These are phyloP conservation scores for Neurospora sp. DNA, from an alignment of 495 filamentous ascomycete species.

Conservation along the genomic window DNA sequence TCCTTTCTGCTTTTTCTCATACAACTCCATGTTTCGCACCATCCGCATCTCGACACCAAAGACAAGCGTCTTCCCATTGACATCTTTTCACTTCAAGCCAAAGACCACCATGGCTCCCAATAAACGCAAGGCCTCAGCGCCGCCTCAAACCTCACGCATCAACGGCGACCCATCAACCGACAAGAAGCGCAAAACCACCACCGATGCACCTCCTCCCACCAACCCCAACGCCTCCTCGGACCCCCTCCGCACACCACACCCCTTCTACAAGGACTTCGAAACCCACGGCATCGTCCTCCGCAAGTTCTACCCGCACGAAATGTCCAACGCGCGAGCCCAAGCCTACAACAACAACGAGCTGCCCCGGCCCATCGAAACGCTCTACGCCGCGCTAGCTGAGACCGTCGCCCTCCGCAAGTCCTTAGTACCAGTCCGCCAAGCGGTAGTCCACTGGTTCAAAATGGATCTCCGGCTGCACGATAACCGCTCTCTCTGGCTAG, in stretches of 20 bases:
- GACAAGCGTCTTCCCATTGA: background rate
- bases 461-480: conserved; percentile 65
- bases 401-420: conserved; percentile 35
- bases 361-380: conserved; percentile 57
- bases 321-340: conserved; percentile 63
- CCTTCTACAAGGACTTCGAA: conserved; percentile 38
- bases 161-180: background rate
- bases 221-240: conserved; percentile 5
- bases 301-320: conserved; percentile 75
- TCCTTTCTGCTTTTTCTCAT: background rate
- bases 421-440: conserved; percentile 41
- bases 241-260: conserved; percentile 30
- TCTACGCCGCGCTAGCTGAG: conserved; percentile 43
- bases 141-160: background rate
- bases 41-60: background rate
- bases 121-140: conserved; percentile 13
- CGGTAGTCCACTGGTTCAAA: conserved; percentile 90
- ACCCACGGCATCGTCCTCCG: conserved; percentile 64
- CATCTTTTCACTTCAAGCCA: too few species aligned
- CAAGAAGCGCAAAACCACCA: conserved; percentile 17
- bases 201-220: background rate
- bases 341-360: conserved; percentile 59
- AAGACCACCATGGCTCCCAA: conserved; percentile 11
- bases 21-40: background rate
- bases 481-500: conserved; percentile 61